These are phyloP conservation scores for Chlamydomonas sphaeroides DNA, from an alignment of 139 green algal genomes.

Conservation along the genomic window DNA sequence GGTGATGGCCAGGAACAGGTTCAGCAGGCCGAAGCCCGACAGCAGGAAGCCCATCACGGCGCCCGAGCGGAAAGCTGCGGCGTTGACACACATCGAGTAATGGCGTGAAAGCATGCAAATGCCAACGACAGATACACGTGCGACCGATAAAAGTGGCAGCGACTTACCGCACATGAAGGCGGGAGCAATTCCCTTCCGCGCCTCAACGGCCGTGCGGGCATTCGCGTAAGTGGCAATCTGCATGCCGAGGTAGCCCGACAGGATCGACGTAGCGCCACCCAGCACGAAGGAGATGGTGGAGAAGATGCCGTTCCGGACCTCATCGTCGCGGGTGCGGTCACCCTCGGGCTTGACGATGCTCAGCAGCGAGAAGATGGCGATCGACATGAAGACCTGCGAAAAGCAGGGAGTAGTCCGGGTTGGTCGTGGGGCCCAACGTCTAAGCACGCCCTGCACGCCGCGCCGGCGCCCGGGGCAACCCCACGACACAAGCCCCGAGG, in stretches of 20 bases:
- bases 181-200: conserved; percentile 92
- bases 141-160: too few relatives aligned
- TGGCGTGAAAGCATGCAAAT: too few relatives aligned
- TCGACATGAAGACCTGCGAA: conserved; percentile 84
- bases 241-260: conserved; percentile 97
- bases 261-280: conserved; percentile 89
- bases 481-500: too few relatives aligned
- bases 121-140: too few relatives aligned
- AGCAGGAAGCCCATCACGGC: conserved; percentile 99
- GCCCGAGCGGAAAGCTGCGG: conserved; percentile 94
- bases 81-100: too few relatives aligned
- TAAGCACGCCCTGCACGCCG: too few relatives aligned
- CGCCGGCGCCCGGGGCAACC: too few relatives aligned
- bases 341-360: conserved; percentile 76
- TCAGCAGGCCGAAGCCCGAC: conserved; percentile 86
- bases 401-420: too few relatives aligned
- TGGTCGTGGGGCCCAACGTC: too few relatives aligned
- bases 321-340: conserved; percentile 60
- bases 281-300: conserved; percentile 94
- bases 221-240: conserved; percentile 98
- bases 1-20: conserved; percentile 86
- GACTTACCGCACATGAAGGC: conserved; percentile 91
- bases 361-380: conserved; percentile 95
- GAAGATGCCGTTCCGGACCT: conserved; percentile 91
- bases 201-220: conserved; percentile 93